Evolutionary conservation across 331 rosid genomes (phyloP), one percentile per base, ranked within the genome.

Genomic region (Malus hybrid): DNA sequence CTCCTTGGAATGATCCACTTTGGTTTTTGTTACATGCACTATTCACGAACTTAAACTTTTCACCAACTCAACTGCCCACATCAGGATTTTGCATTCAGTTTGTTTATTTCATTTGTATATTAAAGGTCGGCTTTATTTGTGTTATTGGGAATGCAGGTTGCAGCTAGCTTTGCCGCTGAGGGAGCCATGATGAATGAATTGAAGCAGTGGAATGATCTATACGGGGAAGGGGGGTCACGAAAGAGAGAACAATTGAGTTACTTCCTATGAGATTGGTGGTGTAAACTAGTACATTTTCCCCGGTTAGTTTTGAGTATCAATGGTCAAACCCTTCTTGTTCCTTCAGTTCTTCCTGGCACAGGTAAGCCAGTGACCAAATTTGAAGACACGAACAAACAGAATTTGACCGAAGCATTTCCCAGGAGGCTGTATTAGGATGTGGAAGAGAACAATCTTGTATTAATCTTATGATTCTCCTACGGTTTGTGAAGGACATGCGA

Each of bases 171-270:
- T 83, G 83, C 99, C n/a, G 55, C 89, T 1, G 97, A 95, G 79
- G 99, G 98, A 48, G 81, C 96, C 39, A 88, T 89, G 78, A 95
- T 95, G 99, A 42, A 73, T 28, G 99, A 95, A 82, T 79, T 95
- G 89, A 88, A 85, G 82, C 98, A 90, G 79, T 95, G 99, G 99
- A 95, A 90, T 48, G 91, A 95, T 2, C 72, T 80, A 74, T 95
- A 86, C 7, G 98, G 99, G 31, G 98, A 92, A 86, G 98, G 99
- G 2, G 99, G 98, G 24, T 89, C 96, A 4, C 88, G 97, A 80
- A 92, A 95, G 96, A 87, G 84, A 82, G 82, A 92, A 79, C 97
- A 92, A 44, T 76, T 95, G 39, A 69, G 93, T 27, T 95, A 92
- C 77, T 95, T 95, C 89, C 92, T 95, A 6, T 92, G 84, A 90